These are phyloP conservation scores for Phragmites australis DNA, from an alignment of 176 grass and related monocot genomes.

Conservation along the genomic window DNA sequence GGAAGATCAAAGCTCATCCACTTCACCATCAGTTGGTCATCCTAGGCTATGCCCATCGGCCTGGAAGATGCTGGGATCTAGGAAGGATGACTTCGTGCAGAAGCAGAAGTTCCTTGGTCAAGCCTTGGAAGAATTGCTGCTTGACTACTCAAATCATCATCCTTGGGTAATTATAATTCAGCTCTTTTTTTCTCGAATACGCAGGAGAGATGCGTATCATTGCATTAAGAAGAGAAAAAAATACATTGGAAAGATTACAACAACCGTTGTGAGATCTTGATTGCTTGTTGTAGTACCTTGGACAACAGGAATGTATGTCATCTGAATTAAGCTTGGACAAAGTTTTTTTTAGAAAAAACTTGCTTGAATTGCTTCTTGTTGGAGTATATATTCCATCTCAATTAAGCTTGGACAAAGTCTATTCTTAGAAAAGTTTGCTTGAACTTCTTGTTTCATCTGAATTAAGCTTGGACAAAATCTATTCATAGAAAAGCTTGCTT, in stretches of 20 bases:
- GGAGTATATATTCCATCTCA: no score
- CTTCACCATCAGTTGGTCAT: neutral
- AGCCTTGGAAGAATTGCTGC: slow-evolving; percentile 11
- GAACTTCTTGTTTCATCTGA: no score
- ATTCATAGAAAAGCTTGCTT: neutral
- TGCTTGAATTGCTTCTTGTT: neutral
- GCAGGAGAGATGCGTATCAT: no score
- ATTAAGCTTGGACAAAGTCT: no score
- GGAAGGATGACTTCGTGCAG: slow-evolving; percentile 9
- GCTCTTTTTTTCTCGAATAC: no score
- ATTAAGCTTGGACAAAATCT: neutral
- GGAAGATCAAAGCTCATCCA: neutral
- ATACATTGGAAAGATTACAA: no score
- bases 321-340: no score
- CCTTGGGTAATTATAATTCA: slow-evolving; percentile 24
- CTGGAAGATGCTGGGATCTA: slow-evolving; percentile 9
- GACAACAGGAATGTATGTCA: no score
- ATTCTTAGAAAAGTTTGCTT: no score
- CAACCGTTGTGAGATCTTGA: no score
- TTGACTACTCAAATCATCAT: neutral
- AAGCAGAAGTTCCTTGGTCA: slow-evolving; percentile 15
- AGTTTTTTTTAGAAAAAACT: neutral
- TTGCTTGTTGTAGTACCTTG: neutral
- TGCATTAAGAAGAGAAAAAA: no score
- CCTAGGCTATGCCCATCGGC: neutral